phyloP scores from a whole-genome alignment of 306 rosid species.

The Corylus avellana region DNA sequence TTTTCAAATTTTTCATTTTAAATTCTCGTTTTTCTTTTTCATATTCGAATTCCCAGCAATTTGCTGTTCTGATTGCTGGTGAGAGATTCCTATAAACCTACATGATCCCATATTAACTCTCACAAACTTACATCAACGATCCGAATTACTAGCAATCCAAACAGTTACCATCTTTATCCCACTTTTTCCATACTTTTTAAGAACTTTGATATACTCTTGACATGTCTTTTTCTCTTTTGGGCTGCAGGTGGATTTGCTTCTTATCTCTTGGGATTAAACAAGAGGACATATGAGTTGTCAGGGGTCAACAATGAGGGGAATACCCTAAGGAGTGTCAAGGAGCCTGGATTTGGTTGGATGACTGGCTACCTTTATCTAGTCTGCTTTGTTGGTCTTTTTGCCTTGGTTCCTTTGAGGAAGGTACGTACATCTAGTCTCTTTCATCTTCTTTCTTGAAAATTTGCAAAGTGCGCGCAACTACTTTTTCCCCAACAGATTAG shows the following conservation, averaged over 20 bases:
- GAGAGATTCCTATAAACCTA: too few species aligned
- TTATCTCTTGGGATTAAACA: slow-evolving; percentile 76
- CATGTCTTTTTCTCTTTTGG: background rate
- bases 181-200: background rate
- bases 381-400: slow-evolving; percentile 95
- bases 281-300: slow-evolving; percentile 73
- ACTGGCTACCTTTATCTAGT: slow-evolving; percentile 70
- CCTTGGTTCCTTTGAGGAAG: slow-evolving; percentile 91
- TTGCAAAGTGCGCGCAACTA: background rate
- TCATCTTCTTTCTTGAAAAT: background rate
- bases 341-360: slow-evolving; percentile 96
- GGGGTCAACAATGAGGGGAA: slow-evolving; percentile 71
- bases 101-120: too few species aligned
- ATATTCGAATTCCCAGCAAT: background rate
- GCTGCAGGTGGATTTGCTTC: slow-evolving; percentile 86
- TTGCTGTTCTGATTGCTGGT: too few species aligned
- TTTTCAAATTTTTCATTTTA: background rate
- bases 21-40: too few species aligned
- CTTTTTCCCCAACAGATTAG: background rate
- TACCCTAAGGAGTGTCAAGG: slow-evolving; percentile 48
- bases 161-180: too few species aligned
- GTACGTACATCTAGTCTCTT: slow-evolving; percentile 20
- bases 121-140: too few species aligned
- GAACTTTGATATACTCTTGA: too few species aligned
- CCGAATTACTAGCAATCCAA: too few species aligned